Evolutionary conservation across 106 monocot species (phyloP).

Genomic region (Dendrobium nobile): DNA sequence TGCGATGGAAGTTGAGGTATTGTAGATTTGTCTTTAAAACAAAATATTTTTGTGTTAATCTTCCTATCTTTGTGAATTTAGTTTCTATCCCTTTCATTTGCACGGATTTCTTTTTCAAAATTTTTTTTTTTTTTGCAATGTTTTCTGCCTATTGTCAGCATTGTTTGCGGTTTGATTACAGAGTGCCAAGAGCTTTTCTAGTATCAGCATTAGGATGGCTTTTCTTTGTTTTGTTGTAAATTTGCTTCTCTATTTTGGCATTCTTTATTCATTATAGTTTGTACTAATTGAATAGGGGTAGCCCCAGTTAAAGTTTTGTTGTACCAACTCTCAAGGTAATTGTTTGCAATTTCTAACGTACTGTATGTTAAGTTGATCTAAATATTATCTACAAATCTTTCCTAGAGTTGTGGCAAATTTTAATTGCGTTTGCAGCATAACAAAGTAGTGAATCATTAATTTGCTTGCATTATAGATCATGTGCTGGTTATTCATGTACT

Average conservation of each 20-base stretch:
- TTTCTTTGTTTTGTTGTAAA: neutral
- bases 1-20: conserved; percentile 98
- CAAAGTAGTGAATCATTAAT: too few species aligned
- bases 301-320: neutral
- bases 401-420: neutral
- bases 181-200: neutral
- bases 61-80: neutral
- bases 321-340: neutral
- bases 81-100: neutral
- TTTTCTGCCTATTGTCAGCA: neutral
- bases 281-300: neutral
- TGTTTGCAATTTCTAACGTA: neutral
- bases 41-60: neutral
- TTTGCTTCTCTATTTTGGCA: neutral
- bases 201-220: neutral
- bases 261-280: neutral
- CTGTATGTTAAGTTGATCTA: neutral
- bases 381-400: neutral
- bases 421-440: neutral
- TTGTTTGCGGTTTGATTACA: neutral
- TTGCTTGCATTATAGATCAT: too few species aligned
- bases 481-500: neutral
- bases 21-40: neutral
- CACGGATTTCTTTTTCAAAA: neutral
- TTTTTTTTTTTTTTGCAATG: neutral